Evolutionary conservation across 2,329 filamentous ascomycete species (phyloP), one percentile per base, ranked within the genome.

Genomic region (Sphaceloma murrayae): DNA sequence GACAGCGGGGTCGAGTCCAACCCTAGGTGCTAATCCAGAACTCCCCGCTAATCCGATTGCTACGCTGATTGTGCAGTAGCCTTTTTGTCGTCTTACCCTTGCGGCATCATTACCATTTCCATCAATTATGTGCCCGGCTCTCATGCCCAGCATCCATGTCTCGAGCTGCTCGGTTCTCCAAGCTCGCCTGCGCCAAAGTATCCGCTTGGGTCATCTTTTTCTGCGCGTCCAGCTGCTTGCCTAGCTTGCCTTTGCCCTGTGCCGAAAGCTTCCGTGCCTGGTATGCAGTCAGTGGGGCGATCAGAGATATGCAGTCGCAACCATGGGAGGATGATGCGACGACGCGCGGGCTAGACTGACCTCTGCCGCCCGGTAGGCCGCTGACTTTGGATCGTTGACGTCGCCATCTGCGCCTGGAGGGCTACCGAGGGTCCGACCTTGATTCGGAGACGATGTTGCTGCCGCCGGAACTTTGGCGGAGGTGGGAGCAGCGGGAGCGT

Each of bases 301-400:
- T 49, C 39, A 52, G 10, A 52, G 45, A 48, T 47, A 53, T 9
- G 46, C 48, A 9, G 47, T 51, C 30, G 46, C 36, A 11, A 49
- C 46, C 43, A 51, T 51, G n/a, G 33, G 45, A 14, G 42, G 38
- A 7, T 14, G 14, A 29, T 18, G 16, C 5, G n/a, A 22, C 17
- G 24, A 13, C 5, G 29, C 10, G 26, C 39, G 34, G 26, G 22
- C 13, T 24, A 17, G 52, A 67, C 77, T 59, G 62, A 93, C 87
- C 79, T 93, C 84, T 48, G 88, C 88, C 43, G 87, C 88, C 52
- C 77, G 75, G 0, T 85, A 86, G 3, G 88, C 88, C 48, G 78
- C 83, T 45, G 69, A 72, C 47, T 80, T 73, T 24, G 85, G 80
- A 58, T 88, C 80, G 14, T 68, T 67, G 5, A 59, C 49, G 10